Percentiles rank a stretch among this genome's conserved stretches.
phyloP scores from a whole-genome alignment of 163 green algal genomes.

The Scenedesmus sp. region DNA sequence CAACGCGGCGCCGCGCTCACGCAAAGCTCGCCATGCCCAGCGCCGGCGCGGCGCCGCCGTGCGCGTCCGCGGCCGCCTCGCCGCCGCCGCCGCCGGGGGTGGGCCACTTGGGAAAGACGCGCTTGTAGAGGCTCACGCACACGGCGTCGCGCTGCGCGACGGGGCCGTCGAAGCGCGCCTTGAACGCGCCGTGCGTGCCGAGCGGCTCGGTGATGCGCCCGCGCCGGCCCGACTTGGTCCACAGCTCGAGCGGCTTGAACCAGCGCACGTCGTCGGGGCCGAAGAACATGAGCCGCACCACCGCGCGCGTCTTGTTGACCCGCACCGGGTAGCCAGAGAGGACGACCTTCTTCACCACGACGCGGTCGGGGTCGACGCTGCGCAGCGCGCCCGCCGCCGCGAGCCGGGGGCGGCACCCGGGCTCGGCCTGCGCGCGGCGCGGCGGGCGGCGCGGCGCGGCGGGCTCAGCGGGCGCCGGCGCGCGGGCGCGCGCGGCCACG shows the following conservation, averaged over 20 bases:
- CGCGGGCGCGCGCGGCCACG: too few relatives aligned
- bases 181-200: constrained; percentile 96
- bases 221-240: constrained; percentile 90
- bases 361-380: constrained; percentile 86
- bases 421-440: constrained; percentile 9
- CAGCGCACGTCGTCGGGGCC: constrained; percentile 93
- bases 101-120: constrained; percentile 90
- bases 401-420: constrained; percentile 51
- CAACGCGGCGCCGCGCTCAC: background rate
- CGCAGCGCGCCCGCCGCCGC: constrained; percentile 79
- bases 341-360: constrained; percentile 96
- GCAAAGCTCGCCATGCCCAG: constrained; percentile 37
- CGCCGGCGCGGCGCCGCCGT: background rate
- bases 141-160: constrained; percentile 94
- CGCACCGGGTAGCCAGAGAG: constrained; percentile 86
- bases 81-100: background rate
- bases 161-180: constrained; percentile 92
- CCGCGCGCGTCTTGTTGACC: constrained; percentile 92
- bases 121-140: constrained; percentile 97
- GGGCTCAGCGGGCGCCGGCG: too few relatives aligned
- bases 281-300: constrained; percentile 98
- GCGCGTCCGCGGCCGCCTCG: background rate
- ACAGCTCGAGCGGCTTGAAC: constrained; percentile 89
- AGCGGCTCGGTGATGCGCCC: constrained; percentile 96
- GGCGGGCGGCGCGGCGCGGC: too few relatives aligned